These are phyloP conservation scores for Diversispora eburnea DNA, from an alignment of 192 early-diverging fungal species.

Conservation along the genomic window DNA sequence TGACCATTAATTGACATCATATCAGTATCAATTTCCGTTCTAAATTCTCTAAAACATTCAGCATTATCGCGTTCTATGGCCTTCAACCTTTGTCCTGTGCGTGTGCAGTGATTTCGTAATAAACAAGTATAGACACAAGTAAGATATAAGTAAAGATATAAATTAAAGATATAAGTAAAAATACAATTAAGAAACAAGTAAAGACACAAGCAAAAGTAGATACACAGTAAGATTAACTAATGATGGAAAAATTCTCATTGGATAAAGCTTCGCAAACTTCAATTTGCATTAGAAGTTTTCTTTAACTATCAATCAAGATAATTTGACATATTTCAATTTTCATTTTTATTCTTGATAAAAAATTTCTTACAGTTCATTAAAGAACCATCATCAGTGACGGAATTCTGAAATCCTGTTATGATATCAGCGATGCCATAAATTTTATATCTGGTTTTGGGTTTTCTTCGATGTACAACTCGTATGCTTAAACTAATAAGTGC, in stretches of 20 bases:
- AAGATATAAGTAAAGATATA: too few species aligned
- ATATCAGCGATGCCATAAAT: constrained; percentile 61
- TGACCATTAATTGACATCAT: neutral
- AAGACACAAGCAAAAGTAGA: too few species aligned
- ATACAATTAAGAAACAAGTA: too few species aligned
- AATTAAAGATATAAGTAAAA: neutral
- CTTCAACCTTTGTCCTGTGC: neutral
- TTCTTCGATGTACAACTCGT: constrained; percentile 59
- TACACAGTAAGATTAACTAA: too few species aligned
- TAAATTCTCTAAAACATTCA: neutral
- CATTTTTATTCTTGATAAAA: constrained; percentile 72
- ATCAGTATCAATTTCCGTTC: neutral
- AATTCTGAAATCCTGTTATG: constrained; percentile 66
- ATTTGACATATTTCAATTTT: constrained; percentile 67
- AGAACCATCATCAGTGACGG: constrained; percentile 43
- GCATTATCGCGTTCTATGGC: too few species aligned
- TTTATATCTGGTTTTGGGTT: constrained; percentile 68
- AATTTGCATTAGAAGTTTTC: constrained; percentile 75
- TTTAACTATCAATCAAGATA: constrained; percentile 71
- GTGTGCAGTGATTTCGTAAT: neutral
- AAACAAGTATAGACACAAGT: neutral
- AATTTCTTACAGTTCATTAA: constrained; percentile 64
- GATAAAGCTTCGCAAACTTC: constrained; percentile 80
- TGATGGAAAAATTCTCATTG: neutral
- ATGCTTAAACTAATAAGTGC: too few species aligned